These are phyloP conservation scores for Eragrostis tef DNA, from an alignment of 202 grass and related monocot genomes.

Conservation along the genomic window DNA sequence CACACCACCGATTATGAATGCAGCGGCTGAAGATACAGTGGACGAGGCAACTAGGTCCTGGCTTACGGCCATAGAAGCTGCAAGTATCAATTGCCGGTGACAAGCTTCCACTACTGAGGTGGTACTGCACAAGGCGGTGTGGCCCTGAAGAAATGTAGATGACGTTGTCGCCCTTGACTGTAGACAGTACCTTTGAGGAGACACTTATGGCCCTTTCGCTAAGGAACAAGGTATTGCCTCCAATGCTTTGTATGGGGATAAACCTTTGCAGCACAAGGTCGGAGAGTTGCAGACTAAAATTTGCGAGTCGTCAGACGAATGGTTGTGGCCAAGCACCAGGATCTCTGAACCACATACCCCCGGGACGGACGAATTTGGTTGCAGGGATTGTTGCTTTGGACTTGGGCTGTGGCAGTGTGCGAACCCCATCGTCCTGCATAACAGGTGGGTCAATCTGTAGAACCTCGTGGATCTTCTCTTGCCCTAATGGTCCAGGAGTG, in stretches of 20 bases:
- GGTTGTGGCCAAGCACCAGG: too few relatives aligned
- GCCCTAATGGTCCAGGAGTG: not conserved
- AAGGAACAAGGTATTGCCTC: conserved; percentile 4
- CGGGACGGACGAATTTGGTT: not conserved
- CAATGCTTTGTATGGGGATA: not conserved
- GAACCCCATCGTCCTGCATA: not conserved
- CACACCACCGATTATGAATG: not conserved
- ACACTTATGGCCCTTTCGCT: not conserved
- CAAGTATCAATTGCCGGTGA: conserved; percentile 2
- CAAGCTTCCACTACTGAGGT: not conserved
- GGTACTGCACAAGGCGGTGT: not conserved
- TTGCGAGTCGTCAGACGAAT: not conserved
- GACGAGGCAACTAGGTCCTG: not conserved
- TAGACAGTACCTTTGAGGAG: not conserved
- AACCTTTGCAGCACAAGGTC: conserved; percentile 4
- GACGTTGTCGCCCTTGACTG: not conserved
- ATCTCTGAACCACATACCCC: not conserved
- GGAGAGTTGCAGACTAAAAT: not conserved
- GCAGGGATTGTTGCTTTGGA: not conserved
- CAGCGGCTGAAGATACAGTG: not conserved
- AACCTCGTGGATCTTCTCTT: not conserved
- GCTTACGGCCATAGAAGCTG: not conserved
- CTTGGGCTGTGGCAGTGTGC: not conserved
- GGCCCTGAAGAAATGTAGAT: not conserved
- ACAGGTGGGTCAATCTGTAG: not conserved